Evolutionary conservation across 305 asterid species (phyloP).

Genomic region (Ilex paraguariensis): DNA sequence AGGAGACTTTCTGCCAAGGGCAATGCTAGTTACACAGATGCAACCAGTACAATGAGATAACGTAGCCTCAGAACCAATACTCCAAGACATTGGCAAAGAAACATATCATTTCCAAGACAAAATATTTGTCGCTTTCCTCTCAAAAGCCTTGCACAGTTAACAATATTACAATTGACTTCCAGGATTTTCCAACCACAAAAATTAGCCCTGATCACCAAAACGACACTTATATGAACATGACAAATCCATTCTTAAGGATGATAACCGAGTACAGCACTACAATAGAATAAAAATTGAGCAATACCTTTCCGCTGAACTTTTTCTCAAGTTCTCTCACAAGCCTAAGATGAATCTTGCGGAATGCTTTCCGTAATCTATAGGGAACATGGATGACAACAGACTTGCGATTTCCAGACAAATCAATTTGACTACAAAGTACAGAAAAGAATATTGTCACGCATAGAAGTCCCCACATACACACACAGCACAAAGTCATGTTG

Average conservation of each 20-base stretch:
- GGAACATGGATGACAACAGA: conserved; percentile 46
- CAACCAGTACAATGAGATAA: too few relatives aligned
- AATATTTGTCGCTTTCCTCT: too few relatives aligned
- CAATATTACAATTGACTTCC: too few relatives aligned
- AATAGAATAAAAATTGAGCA: not conserved
- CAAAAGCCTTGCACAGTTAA: too few relatives aligned
- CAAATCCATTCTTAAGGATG: not conserved
- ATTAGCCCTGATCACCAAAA: too few relatives aligned
- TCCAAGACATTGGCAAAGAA: too few relatives aligned
- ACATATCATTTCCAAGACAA: too few relatives aligned
- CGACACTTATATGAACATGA: too few relatives aligned
- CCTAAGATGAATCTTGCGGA: conserved; percentile 37
- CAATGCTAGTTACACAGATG: too few relatives aligned
- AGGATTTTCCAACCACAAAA: too few relatives aligned
- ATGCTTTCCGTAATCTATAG: conserved; percentile 37
- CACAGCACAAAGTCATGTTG: not conserved
- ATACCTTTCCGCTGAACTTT: conserved; percentile 47
- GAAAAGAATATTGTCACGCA: not conserved
- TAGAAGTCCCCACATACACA: not conserved
- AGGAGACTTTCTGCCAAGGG: too few relatives aligned
- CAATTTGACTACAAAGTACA: conserved; percentile 30
- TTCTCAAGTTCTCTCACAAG: conserved; percentile 47
- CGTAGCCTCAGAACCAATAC: too few relatives aligned
- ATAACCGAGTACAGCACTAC: not conserved
- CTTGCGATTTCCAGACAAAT: conserved; percentile 35